phyloP scores from a whole-genome alignment of 1,139 yeast genomes.

The Geotrichum cucujoidarum region DNA sequence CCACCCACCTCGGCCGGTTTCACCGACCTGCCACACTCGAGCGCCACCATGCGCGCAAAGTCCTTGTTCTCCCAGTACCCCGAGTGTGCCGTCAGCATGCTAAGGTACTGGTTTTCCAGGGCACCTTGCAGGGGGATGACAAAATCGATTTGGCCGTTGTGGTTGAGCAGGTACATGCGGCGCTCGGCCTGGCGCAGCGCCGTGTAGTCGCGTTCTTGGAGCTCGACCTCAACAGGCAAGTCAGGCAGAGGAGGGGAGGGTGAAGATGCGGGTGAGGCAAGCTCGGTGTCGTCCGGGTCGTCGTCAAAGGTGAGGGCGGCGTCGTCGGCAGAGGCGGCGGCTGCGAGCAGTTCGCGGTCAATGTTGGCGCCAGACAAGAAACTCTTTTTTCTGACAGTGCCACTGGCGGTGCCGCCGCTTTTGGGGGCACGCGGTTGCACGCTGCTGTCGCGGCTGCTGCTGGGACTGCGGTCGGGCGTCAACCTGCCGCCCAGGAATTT shows the following conservation, averaged over 20 bases:
- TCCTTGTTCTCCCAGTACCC: constrained; percentile 42
- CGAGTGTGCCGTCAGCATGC: constrained; percentile 42
- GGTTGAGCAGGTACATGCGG: constrained; percentile 35
- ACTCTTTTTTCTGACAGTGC: background rate
- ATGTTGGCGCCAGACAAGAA: constrained; percentile 1
- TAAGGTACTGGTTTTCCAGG: constrained; percentile 40
- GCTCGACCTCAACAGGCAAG: constrained; percentile 22
- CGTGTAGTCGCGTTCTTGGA: constrained; percentile 30
- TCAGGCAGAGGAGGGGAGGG: background rate
- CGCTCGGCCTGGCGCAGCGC: constrained; percentile 31
- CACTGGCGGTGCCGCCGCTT: too few species aligned
- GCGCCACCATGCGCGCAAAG: constrained; percentile 40
- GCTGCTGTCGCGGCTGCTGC: background rate
- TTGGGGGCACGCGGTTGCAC: background rate
- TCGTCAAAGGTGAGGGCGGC: background rate
- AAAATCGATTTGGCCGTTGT: constrained; percentile 43
- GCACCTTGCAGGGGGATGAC: constrained; percentile 34
- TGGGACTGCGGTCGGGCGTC: too few species aligned
- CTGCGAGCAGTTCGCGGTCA: background rate
- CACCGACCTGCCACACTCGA: constrained; percentile 39
- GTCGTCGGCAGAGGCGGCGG: background rate
- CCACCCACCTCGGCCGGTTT: too few species aligned
- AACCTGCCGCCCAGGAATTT: constrained; percentile 6
- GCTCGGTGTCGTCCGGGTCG: background rate
- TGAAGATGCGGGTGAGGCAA: background rate